Evolutionary conservation across 108 stramenopile genomes (phyloP), one percentile per base, ranked within the genome.

Genomic region (Pseudonitzschia delicatissima): DNA sequence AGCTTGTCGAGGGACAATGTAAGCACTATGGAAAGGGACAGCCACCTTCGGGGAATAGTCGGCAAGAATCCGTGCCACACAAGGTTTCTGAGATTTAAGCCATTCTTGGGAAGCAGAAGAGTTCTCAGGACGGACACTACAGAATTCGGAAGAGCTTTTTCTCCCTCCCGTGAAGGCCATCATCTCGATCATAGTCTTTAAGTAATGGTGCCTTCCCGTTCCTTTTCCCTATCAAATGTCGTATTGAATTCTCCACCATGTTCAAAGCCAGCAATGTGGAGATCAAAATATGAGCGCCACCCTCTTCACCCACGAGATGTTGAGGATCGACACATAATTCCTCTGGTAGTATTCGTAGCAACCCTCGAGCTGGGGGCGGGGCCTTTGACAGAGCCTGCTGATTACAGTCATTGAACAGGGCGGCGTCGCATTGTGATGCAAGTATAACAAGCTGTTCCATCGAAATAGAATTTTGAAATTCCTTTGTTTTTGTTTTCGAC

Each of bases 11-110:
- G 31, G 6, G 53, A 55, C n/a, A 55, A 55, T 13, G 32, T 33
- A 7, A 55, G 53, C 31, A 34, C 29, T 4, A 55, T 15, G 6
- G 53, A 55, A n/a, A 55, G n/a, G 31, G 53, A 27, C 11, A 55
- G 31, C 53, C 53, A 55, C n/a, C 32, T 55, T n/a, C 26, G 53
- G n/a, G 80, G 73, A 21, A 88, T 40, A n/a, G 62, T 50, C n/a
- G 77, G 57, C 15, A 85, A 15, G 67, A 88, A 88, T 6, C 87
- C 87, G 74, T 88, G 84, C 63, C 80, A 83, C n/a, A 85, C 29
- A 34, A 88, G 66, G 57, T 88, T 88, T 31, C 87, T 66, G n/a
- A 88, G 60, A 75, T 88, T 88, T 12, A 88, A 57, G 23, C 84
- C 87, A 18, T 29, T 72, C 13, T 55, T 55, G 18, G 82, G 82